Evolutionary conservation across 768 basidiomycete genomes (phyloP).

Genomic region (Auriscalpium vulgare): DNA sequence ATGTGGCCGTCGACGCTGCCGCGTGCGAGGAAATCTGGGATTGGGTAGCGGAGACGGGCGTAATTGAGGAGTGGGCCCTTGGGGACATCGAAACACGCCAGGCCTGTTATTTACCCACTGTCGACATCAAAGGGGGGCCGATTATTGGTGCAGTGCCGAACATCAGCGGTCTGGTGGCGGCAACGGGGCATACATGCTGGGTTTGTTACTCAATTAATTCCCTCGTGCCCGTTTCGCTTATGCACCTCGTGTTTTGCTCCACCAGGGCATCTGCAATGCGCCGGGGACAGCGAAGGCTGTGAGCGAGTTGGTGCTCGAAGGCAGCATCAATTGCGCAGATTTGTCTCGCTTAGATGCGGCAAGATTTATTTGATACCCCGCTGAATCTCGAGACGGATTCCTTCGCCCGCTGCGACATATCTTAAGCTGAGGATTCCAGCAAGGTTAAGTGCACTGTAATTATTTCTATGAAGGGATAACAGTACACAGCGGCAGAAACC

Average conservation of each 20-base stretch:
- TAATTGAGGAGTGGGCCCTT: slow-evolving; percentile 37
- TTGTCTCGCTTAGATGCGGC: slow-evolving; percentile 33
- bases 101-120: slow-evolving; percentile 76
- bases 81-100: slow-evolving; percentile 45
- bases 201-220: slow-evolving; percentile 30
- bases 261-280: slow-evolving; percentile 70
- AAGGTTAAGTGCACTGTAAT: too few relatives aligned
- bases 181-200: slow-evolving; percentile 77
- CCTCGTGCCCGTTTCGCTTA: neutral
- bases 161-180: slow-evolving; percentile 59
- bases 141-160: slow-evolving; percentile 56
- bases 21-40: slow-evolving; percentile 50
- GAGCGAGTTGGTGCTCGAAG: slow-evolving; percentile 63
- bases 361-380: neutral
- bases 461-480: too few relatives aligned
- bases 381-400: too few relatives aligned
- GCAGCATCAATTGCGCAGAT: slow-evolving; percentile 49
- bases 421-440: too few relatives aligned
- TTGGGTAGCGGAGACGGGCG: slow-evolving; percentile 46
- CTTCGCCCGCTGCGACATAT: too few relatives aligned
- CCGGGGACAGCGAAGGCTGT: slow-evolving; percentile 77
- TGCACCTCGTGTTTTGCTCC: neutral
- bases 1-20: slow-evolving; percentile 48
- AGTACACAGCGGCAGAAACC: too few relatives aligned
- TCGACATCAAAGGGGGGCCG: slow-evolving; percentile 52